phyloP scores from a whole-genome alignment of 2,329 filamentous ascomycete species.

The Fusarium decemcellulare region DNA sequence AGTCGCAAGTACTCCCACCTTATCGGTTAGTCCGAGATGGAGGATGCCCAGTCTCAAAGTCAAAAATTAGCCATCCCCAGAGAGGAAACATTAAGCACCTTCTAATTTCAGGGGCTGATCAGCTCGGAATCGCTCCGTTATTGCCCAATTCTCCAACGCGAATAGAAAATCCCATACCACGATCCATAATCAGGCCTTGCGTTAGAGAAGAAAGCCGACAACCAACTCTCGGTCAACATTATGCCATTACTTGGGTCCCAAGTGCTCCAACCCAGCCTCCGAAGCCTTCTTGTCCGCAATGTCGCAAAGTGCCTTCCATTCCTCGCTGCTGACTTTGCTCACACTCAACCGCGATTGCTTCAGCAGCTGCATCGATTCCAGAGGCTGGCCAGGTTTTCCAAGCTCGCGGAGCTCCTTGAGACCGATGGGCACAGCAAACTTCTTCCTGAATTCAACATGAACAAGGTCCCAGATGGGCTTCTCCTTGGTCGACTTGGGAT shows the following conservation, averaged over 20 bases:
- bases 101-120: no score
- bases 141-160: no score
- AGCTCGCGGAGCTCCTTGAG: conserved; percentile 80
- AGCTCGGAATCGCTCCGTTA: no score
- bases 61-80: no score
- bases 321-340: conserved; percentile 72
- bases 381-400: conserved; percentile 66
- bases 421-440: conserved; percentile 80
- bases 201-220: no score
- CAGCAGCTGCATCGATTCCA: conserved; percentile 86
- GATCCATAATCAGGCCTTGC: no score
- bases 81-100: no score
- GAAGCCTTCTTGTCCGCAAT: conserved; percentile 63
- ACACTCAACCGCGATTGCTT: conserved; percentile 89
- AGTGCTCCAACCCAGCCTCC: conserved; percentile 55
- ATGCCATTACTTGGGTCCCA: conserved; percentile 1
- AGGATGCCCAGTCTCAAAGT: no score
- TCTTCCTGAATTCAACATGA: conserved; percentile 88
- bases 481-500: conserved; percentile 75
- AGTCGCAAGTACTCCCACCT: no score
- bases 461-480: conserved; percentile 84
- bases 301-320: conserved; percentile 75
- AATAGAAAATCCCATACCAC: no score
- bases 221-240: no score
- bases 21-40: no score